phyloP scores from a whole-genome alignment of 106 monocot species.

The Platanthera zijinensis region DNA sequence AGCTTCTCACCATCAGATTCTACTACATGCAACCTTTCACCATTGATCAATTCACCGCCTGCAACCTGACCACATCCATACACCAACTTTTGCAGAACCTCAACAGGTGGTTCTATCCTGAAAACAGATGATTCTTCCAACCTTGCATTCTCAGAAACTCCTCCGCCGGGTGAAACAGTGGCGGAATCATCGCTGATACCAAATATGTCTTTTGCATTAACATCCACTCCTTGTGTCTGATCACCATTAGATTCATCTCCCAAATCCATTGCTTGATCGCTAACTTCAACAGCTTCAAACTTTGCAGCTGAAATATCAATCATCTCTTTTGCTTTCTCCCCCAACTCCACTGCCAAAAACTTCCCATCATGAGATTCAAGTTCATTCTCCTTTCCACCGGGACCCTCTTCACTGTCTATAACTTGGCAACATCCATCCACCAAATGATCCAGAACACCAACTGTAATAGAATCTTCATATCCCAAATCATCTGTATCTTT shows the following conservation, averaged over 20 bases:
- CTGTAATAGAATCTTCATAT: neutral
- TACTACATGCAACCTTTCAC: neutral
- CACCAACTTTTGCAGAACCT: neutral
- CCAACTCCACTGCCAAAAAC: neutral
- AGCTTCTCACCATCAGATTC: neutral
- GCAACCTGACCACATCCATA: neutral
- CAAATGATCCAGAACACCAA: neutral
- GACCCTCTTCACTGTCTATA: neutral
- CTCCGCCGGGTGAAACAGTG: neutral
- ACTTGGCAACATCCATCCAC: neutral
- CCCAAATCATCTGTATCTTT: neutral
- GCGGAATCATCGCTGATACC: neutral
- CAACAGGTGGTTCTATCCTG: neutral
- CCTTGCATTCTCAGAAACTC: neutral
- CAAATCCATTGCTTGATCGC: neutral
- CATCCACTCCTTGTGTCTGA: neutral
- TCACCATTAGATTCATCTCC: neutral
- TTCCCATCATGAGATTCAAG: neutral
- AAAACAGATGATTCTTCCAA: conserved; percentile 1
- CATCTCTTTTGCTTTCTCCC: neutral
- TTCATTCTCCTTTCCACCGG: neutral
- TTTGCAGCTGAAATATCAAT: neutral
- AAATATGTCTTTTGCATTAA: neutral
- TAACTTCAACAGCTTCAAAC: neutral
- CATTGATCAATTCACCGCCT: neutral